A percentile compares a stretch with the other conserved stretches of the same genome.
Conservation (phyloP, 2,329 filamentous ascomycete genomes). For the Karstenula rhodostoma region DNA sequence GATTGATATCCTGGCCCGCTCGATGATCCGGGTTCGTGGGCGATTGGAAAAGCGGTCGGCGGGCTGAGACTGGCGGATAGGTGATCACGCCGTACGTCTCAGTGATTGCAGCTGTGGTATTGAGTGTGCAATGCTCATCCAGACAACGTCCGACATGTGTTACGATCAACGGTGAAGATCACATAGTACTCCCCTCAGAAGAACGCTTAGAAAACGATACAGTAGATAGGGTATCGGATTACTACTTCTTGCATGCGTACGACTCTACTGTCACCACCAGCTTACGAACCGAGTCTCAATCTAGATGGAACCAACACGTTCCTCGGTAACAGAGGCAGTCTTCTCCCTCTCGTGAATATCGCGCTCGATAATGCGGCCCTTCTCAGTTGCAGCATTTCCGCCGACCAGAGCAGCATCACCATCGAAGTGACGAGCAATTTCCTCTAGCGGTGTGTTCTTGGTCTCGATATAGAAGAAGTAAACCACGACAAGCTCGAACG, state of each 20-base stretch:
- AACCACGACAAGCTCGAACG: slow-evolving; percentile 42
- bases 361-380: slow-evolving; percentile 32
- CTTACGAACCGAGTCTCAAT: neutral
- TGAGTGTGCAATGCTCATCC: neutral
- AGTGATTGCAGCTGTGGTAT: neutral
- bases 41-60: slow-evolving; percentile 3
- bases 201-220: neutral
- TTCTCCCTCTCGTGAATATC: slow-evolving; percentile 31
- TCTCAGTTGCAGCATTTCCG: slow-evolving; percentile 46
- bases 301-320: slow-evolving; percentile 15
- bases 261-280: neutral
- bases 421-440: slow-evolving; percentile 36
- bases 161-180: too few species aligned
- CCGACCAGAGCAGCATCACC: slow-evolving; percentile 50
- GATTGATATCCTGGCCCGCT: neutral
- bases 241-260: neutral
- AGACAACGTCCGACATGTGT: neutral
- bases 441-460: slow-evolving; percentile 33
- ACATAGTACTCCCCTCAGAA: neutral
- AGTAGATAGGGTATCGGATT: neutral
- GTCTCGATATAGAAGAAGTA: slow-evolving; percentile 40
- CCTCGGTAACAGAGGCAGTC: slow-evolving; percentile 23
- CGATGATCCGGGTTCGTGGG: slow-evolving; percentile 1
- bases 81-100: neutral
- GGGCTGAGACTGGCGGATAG: neutral